Evolutionary conservation across 225 moss, liverwort and hornwort species (phyloP), one percentile per base, ranked within the genome.

Genomic region (Straminergon stramineum): DNA sequence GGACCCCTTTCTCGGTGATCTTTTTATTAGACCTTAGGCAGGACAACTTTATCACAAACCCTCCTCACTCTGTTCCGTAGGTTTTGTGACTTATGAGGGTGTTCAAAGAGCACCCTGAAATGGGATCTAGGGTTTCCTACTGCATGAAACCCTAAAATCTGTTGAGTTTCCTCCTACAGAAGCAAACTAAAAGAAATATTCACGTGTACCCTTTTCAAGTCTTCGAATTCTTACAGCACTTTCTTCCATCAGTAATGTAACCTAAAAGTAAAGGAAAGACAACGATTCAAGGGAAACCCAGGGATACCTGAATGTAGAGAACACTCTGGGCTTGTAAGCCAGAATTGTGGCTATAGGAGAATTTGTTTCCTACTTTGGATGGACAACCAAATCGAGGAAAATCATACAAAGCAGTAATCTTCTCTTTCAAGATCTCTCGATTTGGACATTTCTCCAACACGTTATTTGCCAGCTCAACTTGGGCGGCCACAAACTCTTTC

Each of bases 271-370:
- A 88, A 13, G 19, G 34, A 81, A 80, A 66, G 69, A 79, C 58
- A 43, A 87, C 28, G 35, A 28, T 87, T 55, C 17, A 70, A 70
- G n/a, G 34, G 34, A 20, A 82, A 83, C 28, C 69, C 68, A 58
- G 86, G 62, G 75, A 87, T 93, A 98, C 97, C 97, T 96, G 94
- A 75, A 97, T 90, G 76, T 95, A 98, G 17, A 98, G 81, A 84
- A 97, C 97, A 84, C 92, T 96, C 89, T 97, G 98, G 69, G 97
- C 94, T 85, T 98, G 94, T 90, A 97, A 91, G 51, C 98, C 98
- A 68, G 95, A 96, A 89, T 98, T 98, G 86, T 93, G 93, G 74
- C 91, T 91, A 41, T 94, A 97, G 79, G 95, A 95, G 48, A 87
- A 96, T 85, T 92, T 92, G 69, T 94, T 91, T 35, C 91, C 94